phyloP scores from a whole-genome alignment of 176 grass and related monocot genomes.

The Rhipidocladum racemiflorum region DNA sequence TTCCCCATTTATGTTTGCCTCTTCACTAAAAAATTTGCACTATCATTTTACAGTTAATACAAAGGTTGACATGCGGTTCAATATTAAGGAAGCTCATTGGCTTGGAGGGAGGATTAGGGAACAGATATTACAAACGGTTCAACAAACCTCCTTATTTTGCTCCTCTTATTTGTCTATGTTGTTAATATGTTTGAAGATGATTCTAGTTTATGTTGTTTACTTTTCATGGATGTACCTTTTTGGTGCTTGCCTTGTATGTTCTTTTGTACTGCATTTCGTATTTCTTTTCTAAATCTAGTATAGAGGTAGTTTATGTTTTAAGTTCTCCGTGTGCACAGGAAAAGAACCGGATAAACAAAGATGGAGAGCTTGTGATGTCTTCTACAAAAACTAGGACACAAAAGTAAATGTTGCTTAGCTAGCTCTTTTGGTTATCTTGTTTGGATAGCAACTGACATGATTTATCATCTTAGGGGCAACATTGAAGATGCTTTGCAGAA shows the following conservation, averaged over 20 bases:
- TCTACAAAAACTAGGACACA: slow-evolving; percentile 98
- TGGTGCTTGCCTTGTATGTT: not conserved
- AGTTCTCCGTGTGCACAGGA: slow-evolving; percentile 46
- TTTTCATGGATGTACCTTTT: not conserved
- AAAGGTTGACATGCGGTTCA: slow-evolving; percentile 97
- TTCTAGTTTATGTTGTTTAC: not conserved
- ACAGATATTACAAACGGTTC: slow-evolving; percentile 79
- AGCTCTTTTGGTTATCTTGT: slow-evolving; percentile 2
- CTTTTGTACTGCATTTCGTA: not conserved
- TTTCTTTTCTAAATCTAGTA: not conserved
- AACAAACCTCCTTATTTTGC: slow-evolving; percentile 29
- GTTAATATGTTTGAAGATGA: not conserved
- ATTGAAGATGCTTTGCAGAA: slow-evolving; percentile 93
- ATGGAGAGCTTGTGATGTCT: slow-evolving; percentile 88
- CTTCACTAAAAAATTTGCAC: not conserved
- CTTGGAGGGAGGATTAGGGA: slow-evolving; percentile 84
- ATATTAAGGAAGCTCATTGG: slow-evolving; percentile 90
- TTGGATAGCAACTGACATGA: slow-evolving; percentile 19
- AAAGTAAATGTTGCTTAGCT: slow-evolving; percentile 54
- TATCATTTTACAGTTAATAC: slow-evolving; percentile 73
- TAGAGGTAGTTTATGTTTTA: slow-evolving; percentile 19
- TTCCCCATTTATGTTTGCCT: not conserved
- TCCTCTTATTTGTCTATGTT: not conserved
- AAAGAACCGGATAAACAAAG: slow-evolving; percentile 94
- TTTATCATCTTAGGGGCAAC: slow-evolving; percentile 67